These are phyloP conservation scores for Phaeophleospora eucalypticola DNA, from an alignment of 2,329 filamentous ascomycete genomes.

Conservation along the genomic window DNA sequence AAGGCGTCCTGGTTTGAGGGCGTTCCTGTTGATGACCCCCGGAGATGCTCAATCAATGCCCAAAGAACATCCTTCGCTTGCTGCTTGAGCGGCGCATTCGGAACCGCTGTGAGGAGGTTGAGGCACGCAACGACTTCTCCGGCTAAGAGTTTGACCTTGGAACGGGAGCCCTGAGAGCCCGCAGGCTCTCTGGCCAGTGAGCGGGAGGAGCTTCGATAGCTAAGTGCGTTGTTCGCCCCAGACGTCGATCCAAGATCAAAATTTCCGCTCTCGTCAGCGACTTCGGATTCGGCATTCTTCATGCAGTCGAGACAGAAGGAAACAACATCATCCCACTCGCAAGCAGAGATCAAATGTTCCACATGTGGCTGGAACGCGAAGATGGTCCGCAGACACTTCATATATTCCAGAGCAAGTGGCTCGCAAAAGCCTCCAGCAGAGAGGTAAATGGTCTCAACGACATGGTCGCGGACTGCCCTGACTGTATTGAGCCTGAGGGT, in stretches of 20 bases:
- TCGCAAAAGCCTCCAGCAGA: slow-evolving; percentile 61
- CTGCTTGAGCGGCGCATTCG: slow-evolving; percentile 28
- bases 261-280: slow-evolving; percentile 14
- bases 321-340: slow-evolving; percentile 63
- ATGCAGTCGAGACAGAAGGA: slow-evolving; percentile 69
- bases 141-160: slow-evolving; percentile 21
- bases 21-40: slow-evolving; percentile 41
- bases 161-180: slow-evolving; percentile 23
- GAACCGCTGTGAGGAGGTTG: slow-evolving; percentile 26
- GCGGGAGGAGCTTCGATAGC: slow-evolving; percentile 22
- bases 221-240: slow-evolving; percentile 18
- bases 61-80: slow-evolving; percentile 17
- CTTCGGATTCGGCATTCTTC: slow-evolving; percentile 20
- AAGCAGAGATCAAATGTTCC: slow-evolving; percentile 45
- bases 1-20: slow-evolving; percentile 67
- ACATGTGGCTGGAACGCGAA: slow-evolving; percentile 71
- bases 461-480: slow-evolving; percentile 74
- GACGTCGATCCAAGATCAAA: slow-evolving; percentile 7
- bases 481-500: slow-evolving; percentile 67
- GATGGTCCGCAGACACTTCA: slow-evolving; percentile 67
- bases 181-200: slow-evolving; percentile 21
- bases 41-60: slow-evolving; percentile 42
- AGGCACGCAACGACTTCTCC: slow-evolving; percentile 31
- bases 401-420: slow-evolving; percentile 70
- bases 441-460: slow-evolving; percentile 62